A percentile compares a stretch with the other conserved stretches of the same genome.
Conservation (phyloP, 768 basidiomycete species). For the Suillus placidus region DNA sequence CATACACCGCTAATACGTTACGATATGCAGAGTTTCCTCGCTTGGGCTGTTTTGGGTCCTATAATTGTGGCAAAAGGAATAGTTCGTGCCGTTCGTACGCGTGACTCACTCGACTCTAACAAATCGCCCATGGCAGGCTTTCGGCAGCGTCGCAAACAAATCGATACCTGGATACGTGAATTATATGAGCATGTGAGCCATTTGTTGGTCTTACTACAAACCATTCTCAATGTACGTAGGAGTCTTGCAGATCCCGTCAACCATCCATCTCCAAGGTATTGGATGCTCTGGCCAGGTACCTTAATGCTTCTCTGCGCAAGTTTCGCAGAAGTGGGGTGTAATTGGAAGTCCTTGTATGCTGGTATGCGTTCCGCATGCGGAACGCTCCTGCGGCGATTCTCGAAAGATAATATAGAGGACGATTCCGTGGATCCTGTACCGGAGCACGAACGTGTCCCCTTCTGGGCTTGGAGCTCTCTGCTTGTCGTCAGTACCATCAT, state of each 20-base stretch:
- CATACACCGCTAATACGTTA: no score
- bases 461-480: conserved; percentile 53
- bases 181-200: conserved; percentile 5
- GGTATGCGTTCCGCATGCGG: neutral
- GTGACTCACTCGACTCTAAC: neutral
- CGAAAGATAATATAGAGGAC: conserved; percentile 19
- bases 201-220: neutral
- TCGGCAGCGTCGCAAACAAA: neutral
- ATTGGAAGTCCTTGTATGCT: conserved; percentile 7
- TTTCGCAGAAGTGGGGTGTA: conserved; percentile 12
- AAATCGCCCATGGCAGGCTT: conserved; percentile 2
- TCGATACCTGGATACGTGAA: conserved; percentile 11
- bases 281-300: conserved; percentile 37
- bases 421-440: conserved; percentile 56
- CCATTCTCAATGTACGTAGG: conserved; percentile 5
- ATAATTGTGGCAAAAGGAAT: conserved; percentile 52
- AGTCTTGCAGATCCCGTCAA: conserved; percentile 47
- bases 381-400: neutral
- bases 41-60: conserved; percentile 64
- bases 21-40: conserved; percentile 46
- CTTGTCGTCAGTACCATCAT: conserved; percentile 48
- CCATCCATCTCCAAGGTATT: conserved; percentile 55
- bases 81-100: neutral
- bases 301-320: conserved; percentile 55
- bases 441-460: conserved; percentile 53